Evolutionary conservation across 768 basidiomycete species (phyloP).

Genomic region (Leccinum ochraceum): DNA sequence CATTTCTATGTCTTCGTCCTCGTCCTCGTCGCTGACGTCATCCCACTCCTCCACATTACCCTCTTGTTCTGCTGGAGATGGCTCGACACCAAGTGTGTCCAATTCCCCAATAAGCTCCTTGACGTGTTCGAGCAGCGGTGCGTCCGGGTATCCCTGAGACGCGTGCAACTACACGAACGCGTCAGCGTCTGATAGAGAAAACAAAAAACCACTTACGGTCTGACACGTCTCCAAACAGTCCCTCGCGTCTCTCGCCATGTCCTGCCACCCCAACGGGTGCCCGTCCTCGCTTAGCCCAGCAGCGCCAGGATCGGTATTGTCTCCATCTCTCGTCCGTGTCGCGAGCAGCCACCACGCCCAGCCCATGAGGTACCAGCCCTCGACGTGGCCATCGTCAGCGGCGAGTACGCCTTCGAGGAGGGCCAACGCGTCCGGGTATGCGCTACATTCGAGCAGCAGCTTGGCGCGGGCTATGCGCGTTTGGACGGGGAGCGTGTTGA

Average conservation of each 20-base stretch:
- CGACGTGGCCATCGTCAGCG: conserved; percentile 81
- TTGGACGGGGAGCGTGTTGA: conserved; percentile 56
- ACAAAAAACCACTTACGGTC: conserved; percentile 49
- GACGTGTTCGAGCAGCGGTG: conserved; percentile 72
- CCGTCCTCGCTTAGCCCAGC: conserved; percentile 36
- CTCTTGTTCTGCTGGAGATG: conserved; percentile 54
- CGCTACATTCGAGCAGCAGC: conserved; percentile 73
- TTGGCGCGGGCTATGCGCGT: conserved; percentile 75
- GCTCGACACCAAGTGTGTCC: conserved; percentile 63
- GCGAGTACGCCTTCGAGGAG: conserved; percentile 80
- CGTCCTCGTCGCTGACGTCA: conserved; percentile 53
- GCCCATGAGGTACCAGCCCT: conserved; percentile 93
- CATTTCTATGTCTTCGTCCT: conserved; percentile 65
- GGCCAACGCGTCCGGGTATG: conserved; percentile 70
- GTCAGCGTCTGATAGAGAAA: background rate
- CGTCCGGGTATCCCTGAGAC: conserved; percentile 73
- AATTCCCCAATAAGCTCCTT: conserved; percentile 70
- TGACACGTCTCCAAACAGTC: conserved; percentile 85
- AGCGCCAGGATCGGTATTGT: conserved; percentile 38
- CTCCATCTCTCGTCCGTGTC: conserved; percentile 62
- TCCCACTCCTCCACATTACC: conserved; percentile 54
- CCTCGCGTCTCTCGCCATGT: conserved; percentile 68
- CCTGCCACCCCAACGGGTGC: conserved; percentile 63
- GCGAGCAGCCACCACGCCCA: conserved; percentile 91
- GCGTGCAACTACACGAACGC: conserved; percentile 56